A percentile compares a stretch with the other conserved stretches of the same genome.
These are phyloP conservation scores for Epichloe festucae DNA, from an alignment of 2,329 filamentous ascomycete species.

Conservation along the genomic window DNA sequence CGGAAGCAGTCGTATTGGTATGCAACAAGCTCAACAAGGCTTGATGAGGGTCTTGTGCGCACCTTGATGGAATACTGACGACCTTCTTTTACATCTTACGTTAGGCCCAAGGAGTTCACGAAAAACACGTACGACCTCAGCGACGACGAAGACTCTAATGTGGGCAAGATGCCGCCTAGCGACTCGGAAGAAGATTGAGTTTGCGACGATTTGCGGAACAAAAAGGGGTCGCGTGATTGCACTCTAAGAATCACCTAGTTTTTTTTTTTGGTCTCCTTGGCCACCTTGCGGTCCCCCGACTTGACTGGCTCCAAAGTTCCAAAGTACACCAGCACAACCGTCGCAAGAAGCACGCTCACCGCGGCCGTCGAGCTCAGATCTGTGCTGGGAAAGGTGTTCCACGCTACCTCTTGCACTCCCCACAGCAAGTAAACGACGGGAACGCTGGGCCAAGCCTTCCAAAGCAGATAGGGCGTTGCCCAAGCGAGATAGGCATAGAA, in stretches of 20 bases:
- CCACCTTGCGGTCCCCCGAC: not conserved
- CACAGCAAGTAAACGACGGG: slow-evolving; percentile 56
- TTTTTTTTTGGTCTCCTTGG: slow-evolving; percentile 20
- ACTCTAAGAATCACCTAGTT: slow-evolving; percentile 8
- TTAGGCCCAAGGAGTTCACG: slow-evolving; percentile 67
- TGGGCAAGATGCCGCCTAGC: slow-evolving; percentile 75
- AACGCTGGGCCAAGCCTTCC: slow-evolving; percentile 60
- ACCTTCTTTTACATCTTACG: not conserved
- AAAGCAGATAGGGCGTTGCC: slow-evolving; percentile 77
- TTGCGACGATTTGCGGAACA: not conserved
- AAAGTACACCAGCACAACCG: slow-evolving; percentile 50
- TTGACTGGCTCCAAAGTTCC: slow-evolving; percentile 28
- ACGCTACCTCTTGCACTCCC: slow-evolving; percentile 77
- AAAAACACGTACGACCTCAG: slow-evolving; percentile 51
- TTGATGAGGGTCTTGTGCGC: too few relatives aligned
- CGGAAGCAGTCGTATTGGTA: slow-evolving; percentile 82
- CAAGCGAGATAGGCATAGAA: slow-evolving; percentile 89
- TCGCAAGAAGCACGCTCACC: slow-evolving; percentile 55
- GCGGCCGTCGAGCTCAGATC: slow-evolving; percentile 44
- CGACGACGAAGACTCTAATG: slow-evolving; percentile 61
- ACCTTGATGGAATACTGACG: slow-evolving; percentile 9
- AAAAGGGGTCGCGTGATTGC: not conserved
- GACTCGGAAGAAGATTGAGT: slow-evolving; percentile 58
- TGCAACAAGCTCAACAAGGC: slow-evolving; percentile 7
- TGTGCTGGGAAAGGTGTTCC: slow-evolving; percentile 86